Conservation (phyloP, 306 rosid genomes). For the Cicer bijugum region DNA sequence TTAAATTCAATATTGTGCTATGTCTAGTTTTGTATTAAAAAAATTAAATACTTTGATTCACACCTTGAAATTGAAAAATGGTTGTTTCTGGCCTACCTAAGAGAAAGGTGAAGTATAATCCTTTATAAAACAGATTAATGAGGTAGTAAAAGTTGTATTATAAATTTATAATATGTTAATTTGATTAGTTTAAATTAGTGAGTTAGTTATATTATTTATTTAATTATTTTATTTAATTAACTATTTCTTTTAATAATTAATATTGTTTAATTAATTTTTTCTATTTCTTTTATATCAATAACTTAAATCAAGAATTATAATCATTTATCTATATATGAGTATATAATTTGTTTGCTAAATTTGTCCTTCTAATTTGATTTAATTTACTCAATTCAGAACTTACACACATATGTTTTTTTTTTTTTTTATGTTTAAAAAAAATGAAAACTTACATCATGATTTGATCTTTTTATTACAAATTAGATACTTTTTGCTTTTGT, state of each 20-base stretch:
- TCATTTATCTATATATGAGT: too few relatives aligned
- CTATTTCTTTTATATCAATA: too few relatives aligned
- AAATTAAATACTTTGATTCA: conserved; percentile 14
- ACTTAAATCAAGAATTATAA: too few relatives aligned
- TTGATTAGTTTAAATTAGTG: too few relatives aligned
- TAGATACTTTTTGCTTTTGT: neutral
- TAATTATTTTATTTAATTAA: too few relatives aligned
- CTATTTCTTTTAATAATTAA: too few relatives aligned
- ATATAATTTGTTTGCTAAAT: neutral
- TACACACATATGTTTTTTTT: neutral
- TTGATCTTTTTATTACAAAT: conserved; percentile 1
- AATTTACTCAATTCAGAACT: neutral
- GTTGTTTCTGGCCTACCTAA: conserved; percentile 15
- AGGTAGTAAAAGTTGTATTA: neutral
- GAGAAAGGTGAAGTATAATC: conserved; percentile 2
- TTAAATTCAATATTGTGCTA: neutral
- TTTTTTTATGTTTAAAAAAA: too few relatives aligned
- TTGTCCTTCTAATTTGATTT: neutral
- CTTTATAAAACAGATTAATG: neutral
- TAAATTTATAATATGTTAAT: neutral
- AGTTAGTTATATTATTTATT: too few relatives aligned
- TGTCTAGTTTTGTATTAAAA: conserved; percentile 9
- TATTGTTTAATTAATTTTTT: too few relatives aligned
- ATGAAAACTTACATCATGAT: neutral
- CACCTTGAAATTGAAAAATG: conserved; percentile 29